Evolutionary conservation across 306 rosid genomes (phyloP).

Genomic region (Rosa multiflora): DNA sequence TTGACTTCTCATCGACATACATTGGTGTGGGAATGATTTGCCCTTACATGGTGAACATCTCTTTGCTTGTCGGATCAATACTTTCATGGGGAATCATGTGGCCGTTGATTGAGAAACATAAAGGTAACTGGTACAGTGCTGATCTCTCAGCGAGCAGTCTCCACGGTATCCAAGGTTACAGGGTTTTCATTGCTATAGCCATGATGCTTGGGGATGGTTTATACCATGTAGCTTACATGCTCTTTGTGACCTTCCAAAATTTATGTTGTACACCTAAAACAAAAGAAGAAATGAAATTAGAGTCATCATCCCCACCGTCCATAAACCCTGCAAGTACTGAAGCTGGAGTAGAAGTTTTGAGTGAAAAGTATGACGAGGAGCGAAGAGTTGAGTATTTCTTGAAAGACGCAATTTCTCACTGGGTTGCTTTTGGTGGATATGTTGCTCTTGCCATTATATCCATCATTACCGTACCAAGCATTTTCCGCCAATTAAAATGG

Average conservation of each 20-base stretch:
- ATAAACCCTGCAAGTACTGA: not conserved
- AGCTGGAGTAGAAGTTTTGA: not conserved
- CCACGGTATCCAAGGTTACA: conserved; percentile 74
- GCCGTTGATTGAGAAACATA: conserved; percentile 59
- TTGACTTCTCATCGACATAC: conserved; percentile 70
- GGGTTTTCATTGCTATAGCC: conserved; percentile 62
- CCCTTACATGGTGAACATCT: conserved; percentile 59
- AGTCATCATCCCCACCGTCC: not conserved
- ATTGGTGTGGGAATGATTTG: conserved; percentile 80
- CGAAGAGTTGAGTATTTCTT: conserved; percentile 42
- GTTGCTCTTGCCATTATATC: conserved; percentile 46
- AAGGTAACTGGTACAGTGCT: conserved; percentile 67
- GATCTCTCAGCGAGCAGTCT: conserved; percentile 38
- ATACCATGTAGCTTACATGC: conserved; percentile 60
- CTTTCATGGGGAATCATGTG: conserved; percentile 74
- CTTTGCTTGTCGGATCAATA: conserved; percentile 63
- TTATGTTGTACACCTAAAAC: conserved; percentile 19
- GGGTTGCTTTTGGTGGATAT: conserved; percentile 52
- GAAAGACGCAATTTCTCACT: conserved; percentile 59
- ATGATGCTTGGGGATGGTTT: conserved; percentile 83
- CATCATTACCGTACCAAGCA: conserved; percentile 39
- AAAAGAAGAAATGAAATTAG: not conserved
- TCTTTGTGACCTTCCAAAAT: conserved; percentile 35
- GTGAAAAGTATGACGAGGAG: conserved; percentile 34
- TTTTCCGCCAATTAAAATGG: conserved; percentile 65